Evolutionary conservation across 2,329 filamentous ascomycete genomes (phyloP).

Genomic region (Penicillium rolfsii): DNA sequence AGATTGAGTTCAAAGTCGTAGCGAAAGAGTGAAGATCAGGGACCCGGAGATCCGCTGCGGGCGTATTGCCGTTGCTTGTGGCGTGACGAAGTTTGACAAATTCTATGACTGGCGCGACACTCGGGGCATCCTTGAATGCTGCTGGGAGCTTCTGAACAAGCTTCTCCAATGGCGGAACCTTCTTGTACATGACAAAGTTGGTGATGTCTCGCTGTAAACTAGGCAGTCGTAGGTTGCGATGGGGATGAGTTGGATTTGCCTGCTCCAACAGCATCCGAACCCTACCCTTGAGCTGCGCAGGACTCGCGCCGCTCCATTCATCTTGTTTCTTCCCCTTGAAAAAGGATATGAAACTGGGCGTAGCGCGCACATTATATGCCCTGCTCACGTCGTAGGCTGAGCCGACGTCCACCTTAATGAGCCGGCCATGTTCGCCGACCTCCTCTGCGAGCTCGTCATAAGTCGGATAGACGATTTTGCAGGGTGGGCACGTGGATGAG

Average conservation of each 20-base stretch:
- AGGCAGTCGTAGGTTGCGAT: constrained; percentile 71
- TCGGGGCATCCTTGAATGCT: constrained; percentile 57
- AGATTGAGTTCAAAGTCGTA: constrained; percentile 60
- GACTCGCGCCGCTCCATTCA: constrained; percentile 79
- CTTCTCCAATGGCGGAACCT: constrained; percentile 81
- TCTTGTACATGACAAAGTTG: constrained; percentile 74
- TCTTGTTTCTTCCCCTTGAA: constrained; percentile 74
- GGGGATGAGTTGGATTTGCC: constrained; percentile 75
- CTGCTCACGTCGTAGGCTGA: constrained; percentile 65
- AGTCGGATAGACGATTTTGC: constrained; percentile 77
- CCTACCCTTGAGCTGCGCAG: constrained; percentile 68
- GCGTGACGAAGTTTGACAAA: constrained; percentile 67
- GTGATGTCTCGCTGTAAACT: constrained; percentile 66
- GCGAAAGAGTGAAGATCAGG: constrained; percentile 71
- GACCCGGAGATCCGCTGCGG: constrained; percentile 67
- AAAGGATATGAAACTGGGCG: constrained; percentile 88
- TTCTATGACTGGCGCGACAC: constrained; percentile 65
- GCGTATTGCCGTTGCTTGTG: constrained; percentile 47
- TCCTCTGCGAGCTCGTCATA: constrained; percentile 81
- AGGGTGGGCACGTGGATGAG: constrained; percentile 81
- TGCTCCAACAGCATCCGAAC: constrained; percentile 74
- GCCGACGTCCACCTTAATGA: constrained; percentile 84
- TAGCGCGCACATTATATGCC: constrained; percentile 71
- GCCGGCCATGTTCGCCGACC: constrained; percentile 65
- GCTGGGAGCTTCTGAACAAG: constrained; percentile 76